These are phyloP conservation scores for Tetrapisispora pingtungensis DNA, from an alignment of 805 yeast genomes.

Conservation along the genomic window DNA sequence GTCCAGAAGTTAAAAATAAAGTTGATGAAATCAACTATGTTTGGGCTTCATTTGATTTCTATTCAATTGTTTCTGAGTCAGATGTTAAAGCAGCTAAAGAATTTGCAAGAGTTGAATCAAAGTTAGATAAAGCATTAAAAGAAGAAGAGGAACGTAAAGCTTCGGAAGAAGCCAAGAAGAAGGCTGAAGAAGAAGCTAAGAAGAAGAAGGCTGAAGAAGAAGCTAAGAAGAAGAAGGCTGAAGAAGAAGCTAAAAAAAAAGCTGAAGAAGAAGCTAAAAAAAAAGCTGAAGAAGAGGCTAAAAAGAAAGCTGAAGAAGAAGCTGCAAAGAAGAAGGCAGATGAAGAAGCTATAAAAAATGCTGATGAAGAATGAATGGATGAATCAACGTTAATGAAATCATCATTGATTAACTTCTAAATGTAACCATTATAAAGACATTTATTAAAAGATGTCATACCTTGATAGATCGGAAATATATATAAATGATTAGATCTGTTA, in stretches of 20 bases:
- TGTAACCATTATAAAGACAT: no score
- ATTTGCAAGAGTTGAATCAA: not conserved
- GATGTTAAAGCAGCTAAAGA: not conserved
- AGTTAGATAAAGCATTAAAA: not conserved
- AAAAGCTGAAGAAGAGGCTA: not conserved
- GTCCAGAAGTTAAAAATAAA: not conserved
- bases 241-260: not conserved
- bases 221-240: not conserved
- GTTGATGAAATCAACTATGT: conserved; percentile 1
- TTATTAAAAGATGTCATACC: no score
- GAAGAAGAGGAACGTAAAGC: not conserved
- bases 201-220: not conserved
- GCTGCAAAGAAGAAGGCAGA: not conserved
- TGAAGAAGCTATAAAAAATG: not conserved
- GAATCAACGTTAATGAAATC: no score
- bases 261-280: not conserved
- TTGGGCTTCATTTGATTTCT: conserved; percentile 1
- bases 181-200: not conserved
- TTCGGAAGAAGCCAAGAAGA: not conserved
- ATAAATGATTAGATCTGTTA: no score
- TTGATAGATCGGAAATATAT: no score
- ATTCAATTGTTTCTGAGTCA: not conserved
- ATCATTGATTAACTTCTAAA: no score
- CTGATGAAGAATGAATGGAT: not conserved
- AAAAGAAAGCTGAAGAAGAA: not conserved